Conservation (phyloP, 2,329 filamentous ascomycete genomes). For the Chalara sp. region DNA sequence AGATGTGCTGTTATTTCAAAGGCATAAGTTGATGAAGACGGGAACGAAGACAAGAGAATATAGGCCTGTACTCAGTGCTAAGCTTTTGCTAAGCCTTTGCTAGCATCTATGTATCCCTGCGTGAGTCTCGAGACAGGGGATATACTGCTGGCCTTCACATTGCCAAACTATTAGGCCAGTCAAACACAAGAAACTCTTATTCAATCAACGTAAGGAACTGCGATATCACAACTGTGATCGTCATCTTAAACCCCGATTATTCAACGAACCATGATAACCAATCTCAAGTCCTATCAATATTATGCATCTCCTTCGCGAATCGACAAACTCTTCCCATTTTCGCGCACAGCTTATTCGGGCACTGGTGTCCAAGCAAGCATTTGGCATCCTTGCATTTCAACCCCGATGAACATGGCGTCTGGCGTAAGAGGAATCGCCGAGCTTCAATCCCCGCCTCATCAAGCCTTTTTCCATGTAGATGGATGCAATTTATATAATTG, state of each 20-base stretch:
- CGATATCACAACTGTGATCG: slow-evolving; percentile 1
- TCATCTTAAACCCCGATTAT: slow-evolving; percentile 1
- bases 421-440: slow-evolving; percentile 7
- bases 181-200: no score
- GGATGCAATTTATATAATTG: slow-evolving; percentile 3
- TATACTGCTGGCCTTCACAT: no score
- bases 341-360: slow-evolving; percentile 6
- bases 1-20: no score
- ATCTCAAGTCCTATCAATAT: slow-evolving; percentile 8
- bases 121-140: no score
- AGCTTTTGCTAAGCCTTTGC: no score
- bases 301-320: slow-evolving; percentile 8
- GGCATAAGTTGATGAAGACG: no score
- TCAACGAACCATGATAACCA: slow-evolving; percentile 3
- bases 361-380: slow-evolving; percentile 8
- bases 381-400: slow-evolving; percentile 7
- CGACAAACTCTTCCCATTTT: slow-evolving; percentile 7
- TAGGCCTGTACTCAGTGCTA: no score
- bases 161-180: no score
- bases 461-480: slow-evolving; percentile 7
- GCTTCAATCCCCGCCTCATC: slow-evolving; percentile 8
- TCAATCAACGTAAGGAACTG: no score
- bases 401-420: slow-evolving; percentile 6
- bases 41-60: no score
- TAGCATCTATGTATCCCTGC: no score